Evolutionary conservation across 768 basidiomycete species (phyloP).

Genomic region (Agaricus sinodeliciosus): DNA sequence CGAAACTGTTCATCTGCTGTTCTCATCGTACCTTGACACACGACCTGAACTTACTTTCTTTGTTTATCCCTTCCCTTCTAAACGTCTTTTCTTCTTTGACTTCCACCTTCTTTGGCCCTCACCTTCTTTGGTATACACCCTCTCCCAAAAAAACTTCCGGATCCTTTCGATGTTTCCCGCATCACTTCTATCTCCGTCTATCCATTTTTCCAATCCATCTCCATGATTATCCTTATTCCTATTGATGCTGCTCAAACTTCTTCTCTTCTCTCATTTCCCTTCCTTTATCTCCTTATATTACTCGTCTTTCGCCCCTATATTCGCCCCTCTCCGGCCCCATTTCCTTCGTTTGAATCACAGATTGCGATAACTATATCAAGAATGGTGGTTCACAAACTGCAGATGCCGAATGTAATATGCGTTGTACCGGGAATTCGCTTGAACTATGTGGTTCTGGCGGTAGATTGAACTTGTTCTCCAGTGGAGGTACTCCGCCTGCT

Average conservation of each 20-base stretch:
- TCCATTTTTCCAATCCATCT: not conserved
- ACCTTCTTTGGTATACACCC: not conserved
- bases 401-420: conserved; percentile 49
- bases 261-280: not conserved
- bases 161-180: too few relatives aligned
- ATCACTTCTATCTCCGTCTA: not conserved
- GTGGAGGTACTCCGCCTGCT: conserved; percentile 48
- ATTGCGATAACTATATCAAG: conserved; percentile 54
- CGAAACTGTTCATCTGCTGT: not conserved
- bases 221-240: not conserved
- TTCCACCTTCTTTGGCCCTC: not conserved
- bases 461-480: conserved; percentile 60
- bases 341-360: conserved; percentile 25
- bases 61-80: not conserved
- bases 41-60: not conserved
- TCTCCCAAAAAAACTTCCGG: not conserved
- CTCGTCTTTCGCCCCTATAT: not conserved
- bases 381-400: conserved; percentile 39
- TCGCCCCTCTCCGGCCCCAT: not conserved
- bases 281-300: not conserved
- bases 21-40: not conserved
- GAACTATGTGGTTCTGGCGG: conserved; percentile 58
- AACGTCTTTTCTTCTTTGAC: not conserved
- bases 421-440: conserved; percentile 50
- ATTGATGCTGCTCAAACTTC: not conserved